phyloP scores from a whole-genome alignment of 106 monocot species.

The Posidonia australis region DNA sequence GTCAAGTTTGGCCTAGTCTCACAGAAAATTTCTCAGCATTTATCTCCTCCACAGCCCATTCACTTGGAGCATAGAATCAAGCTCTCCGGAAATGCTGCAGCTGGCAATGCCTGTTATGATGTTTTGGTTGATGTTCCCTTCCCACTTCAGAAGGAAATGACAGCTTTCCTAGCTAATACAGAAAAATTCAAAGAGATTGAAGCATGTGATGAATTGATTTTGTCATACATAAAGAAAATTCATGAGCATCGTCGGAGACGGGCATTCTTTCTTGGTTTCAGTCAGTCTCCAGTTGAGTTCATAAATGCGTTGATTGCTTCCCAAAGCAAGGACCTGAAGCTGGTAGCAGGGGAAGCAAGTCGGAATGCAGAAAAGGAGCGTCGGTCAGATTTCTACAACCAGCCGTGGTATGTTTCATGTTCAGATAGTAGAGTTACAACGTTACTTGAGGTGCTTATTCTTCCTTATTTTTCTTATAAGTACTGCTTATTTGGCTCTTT shows the following conservation, averaged over 20 bases:
- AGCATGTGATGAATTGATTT: constrained; percentile 84
- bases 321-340: constrained; percentile 81
- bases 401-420: constrained; percentile 58
- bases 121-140: constrained; percentile 86
- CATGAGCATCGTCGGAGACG: constrained; percentile 91
- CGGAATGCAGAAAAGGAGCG: constrained; percentile 82
- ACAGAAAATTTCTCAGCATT: constrained; percentile 93
- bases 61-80: constrained; percentile 66
- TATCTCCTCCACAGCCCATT: constrained; percentile 64
- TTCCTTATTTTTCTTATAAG: not conserved
- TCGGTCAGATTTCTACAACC: constrained; percentile 84
- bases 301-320: constrained; percentile 88
- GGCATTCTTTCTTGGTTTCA: constrained; percentile 94
- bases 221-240: constrained; percentile 93
- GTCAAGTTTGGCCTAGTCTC: constrained; percentile 81
- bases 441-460: not conserved
- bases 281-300: constrained; percentile 95
- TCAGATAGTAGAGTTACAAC: not conserved
- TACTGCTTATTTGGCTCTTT: not conserved
- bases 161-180: constrained; percentile 59
- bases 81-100: constrained; percentile 54
- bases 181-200: constrained; percentile 96
- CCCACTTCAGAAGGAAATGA: constrained; percentile 88
- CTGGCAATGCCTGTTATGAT: constrained; percentile 80
- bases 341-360: constrained; percentile 72